Evolutionary conservation across 1,284 basidiomycete species (phyloP), one percentile per base, ranked within the genome.

Genomic region (Pseudozyma sp.): DNA sequence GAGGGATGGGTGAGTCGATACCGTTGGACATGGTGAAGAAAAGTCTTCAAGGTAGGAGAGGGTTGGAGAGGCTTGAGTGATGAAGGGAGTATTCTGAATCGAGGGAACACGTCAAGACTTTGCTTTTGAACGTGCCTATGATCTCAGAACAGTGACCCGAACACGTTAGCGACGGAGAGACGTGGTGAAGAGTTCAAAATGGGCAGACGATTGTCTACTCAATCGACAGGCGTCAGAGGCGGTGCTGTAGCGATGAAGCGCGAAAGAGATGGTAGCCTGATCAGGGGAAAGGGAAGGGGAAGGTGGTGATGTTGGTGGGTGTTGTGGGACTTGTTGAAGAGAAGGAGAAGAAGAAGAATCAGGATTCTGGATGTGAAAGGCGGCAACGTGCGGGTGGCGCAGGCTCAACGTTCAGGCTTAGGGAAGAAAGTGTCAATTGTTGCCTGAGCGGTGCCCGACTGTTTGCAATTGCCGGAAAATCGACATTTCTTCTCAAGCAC

Each of bases 131-230:
- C 68, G 68, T 70, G 68, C 55, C 68, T 70, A 70, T 57, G 68
- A 59, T 52, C 47, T 58, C 58, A 70, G 68, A 70, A 70, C 68
- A 70, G 68, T 70, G 68, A 70, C 68, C 68, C 68, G 68, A 51
- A 56, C 68, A 68, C 68, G 44, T 51, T 34, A 60, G 57, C 44
- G 60, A 48, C 13, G 14, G 44, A 39, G 42, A 36, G n/a, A 48
- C 14, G 50, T 48, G 43, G 52, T 62, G 59, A 38, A 49, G 16
- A 40, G 12, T 25, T 31, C n/a, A 35, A 5, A 34, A 12, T 14
- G 45, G 34, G 45, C 47, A 55, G 57, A 55, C 43, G 8, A 6
- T 19, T 21, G 52, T 52, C 57, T 50, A 49, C 40, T 53, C 39
- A 35, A n/a, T 40, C 11, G 34, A 19, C 2, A 31, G 31, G 47